Evolutionary conservation across 2,329 filamentous ascomycete species (phyloP).

Genomic region (Teratosphaeria viscida): DNA sequence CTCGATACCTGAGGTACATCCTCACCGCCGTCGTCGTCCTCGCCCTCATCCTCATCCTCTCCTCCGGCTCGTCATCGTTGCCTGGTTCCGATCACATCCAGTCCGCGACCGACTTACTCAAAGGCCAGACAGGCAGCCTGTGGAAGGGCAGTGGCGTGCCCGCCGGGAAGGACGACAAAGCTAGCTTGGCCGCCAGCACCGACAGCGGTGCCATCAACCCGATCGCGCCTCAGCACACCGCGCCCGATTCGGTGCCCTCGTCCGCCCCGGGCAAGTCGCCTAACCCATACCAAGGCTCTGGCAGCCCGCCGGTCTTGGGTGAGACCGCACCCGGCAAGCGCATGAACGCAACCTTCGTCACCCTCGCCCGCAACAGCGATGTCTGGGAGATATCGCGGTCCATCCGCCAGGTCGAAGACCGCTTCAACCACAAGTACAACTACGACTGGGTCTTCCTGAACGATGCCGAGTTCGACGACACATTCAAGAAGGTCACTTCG

Average conservation of each 20-base stretch:
- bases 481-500: constrained; percentile 84
- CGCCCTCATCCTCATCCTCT: constrained; percentile 72
- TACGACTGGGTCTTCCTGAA: constrained; percentile 99
- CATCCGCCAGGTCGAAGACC: constrained; percentile 92
- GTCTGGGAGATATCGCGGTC: constrained; percentile 95
- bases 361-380: constrained; percentile 83
- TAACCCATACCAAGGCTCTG: constrained; percentile 17
- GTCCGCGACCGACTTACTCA: constrained; percentile 25
- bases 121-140: constrained; percentile 20
- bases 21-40: constrained; percentile 76
- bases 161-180: constrained; percentile 8
- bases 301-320: background rate
- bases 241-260: background rate
- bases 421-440: constrained; percentile 92
- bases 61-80: constrained; percentile 41
- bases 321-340: constrained; percentile 51
- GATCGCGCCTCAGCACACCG: constrained; percentile 7
- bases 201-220: constrained; percentile 6
- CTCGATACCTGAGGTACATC: constrained; percentile 62
- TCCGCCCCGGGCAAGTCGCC: constrained; percentile 11
- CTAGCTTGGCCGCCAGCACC: background rate
- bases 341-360: constrained; percentile 97
- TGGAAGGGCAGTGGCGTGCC: constrained; percentile 15
- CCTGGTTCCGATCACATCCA: constrained; percentile 25
- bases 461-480: constrained; percentile 84